phyloP scores from a whole-genome alignment of 768 basidiomycete species.

The Atractiella rhizophila region DNA sequence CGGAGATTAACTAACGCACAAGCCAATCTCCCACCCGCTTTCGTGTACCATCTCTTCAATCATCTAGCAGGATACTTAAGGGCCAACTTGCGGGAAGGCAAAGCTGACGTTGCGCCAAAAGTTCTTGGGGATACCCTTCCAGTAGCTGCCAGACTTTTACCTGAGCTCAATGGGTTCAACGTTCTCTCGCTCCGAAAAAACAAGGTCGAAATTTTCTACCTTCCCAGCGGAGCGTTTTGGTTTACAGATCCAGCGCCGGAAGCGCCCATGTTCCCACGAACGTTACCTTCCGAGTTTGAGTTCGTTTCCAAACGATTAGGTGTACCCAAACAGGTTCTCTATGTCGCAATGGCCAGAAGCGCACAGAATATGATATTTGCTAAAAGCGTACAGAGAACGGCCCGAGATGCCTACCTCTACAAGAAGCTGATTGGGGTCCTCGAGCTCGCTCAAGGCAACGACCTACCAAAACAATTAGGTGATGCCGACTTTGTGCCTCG shows the following conservation, averaged over 20 bases:
- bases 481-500: neutral
- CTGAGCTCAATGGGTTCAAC: constrained; percentile 45
- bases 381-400: neutral
- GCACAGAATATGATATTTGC: constrained; percentile 32
- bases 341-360: constrained; percentile 33
- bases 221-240: constrained; percentile 49
- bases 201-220: constrained; percentile 41
- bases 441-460: neutral
- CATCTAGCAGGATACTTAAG: constrained; percentile 39
- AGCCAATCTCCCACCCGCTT: constrained; percentile 33
- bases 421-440: neutral
- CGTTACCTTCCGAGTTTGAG: constrained; percentile 14
- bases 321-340: neutral
- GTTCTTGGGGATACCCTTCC: constrained; percentile 35
- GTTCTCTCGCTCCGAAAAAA: constrained; percentile 45
- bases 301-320: neutral
- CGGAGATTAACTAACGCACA: constrained; percentile 36
- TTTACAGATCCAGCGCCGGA: constrained; percentile 33
- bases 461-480: neutral
- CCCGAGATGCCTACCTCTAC: neutral
- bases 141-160: constrained; percentile 33
- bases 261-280: constrained; percentile 38
- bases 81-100: constrained; percentile 26
- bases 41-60: constrained; percentile 44
- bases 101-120: constrained; percentile 26